phyloP scores from a whole-genome alignment of 169 alveolate genomes.

The Perkinsus chesapeaki region DNA sequence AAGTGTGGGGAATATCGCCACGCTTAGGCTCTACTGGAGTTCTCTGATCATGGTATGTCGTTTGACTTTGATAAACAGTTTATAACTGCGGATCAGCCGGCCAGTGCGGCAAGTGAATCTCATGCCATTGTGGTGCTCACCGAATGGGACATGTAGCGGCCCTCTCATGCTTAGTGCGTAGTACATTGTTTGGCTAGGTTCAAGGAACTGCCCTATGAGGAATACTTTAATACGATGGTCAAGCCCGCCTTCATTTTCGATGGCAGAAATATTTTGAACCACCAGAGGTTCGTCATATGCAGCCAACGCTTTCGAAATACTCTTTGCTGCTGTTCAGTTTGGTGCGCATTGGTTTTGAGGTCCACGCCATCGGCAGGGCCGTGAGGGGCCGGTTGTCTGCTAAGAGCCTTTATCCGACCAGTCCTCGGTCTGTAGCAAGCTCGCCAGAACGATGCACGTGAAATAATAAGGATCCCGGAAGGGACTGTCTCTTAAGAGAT shows the following conservation, averaged over 20 bases:
- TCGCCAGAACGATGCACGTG: not conserved
- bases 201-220: constrained; percentile 33
- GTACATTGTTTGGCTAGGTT: constrained; percentile 9
- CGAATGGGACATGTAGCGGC: constrained; percentile 72
- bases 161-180: not conserved
- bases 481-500: not conserved
- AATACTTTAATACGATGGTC: constrained; percentile 30
- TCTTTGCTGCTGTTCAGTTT: not conserved
- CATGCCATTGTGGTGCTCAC: constrained; percentile 72
- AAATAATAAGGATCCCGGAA: not conserved
- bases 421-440: not conserved
- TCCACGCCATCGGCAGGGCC: constrained; percentile 39
- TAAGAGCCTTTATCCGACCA: not conserved
- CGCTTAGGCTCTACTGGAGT: constrained; percentile 29
- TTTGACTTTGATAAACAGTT: constrained; percentile 8
- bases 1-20: not conserved
- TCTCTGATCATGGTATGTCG: constrained; percentile 21
- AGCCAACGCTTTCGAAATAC: constrained; percentile 38
- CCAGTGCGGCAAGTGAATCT: constrained; percentile 47
- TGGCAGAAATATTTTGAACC: constrained; percentile 66
- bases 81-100: constrained; percentile 17
- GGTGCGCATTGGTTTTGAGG: not conserved
- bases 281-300: constrained; percentile 21
- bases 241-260: constrained; percentile 68
- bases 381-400: not conserved